Base-by-base conservation (phyloP, 2,329 filamentous ascomycete genomes). In the Cladosporium oxysporum region DNA sequence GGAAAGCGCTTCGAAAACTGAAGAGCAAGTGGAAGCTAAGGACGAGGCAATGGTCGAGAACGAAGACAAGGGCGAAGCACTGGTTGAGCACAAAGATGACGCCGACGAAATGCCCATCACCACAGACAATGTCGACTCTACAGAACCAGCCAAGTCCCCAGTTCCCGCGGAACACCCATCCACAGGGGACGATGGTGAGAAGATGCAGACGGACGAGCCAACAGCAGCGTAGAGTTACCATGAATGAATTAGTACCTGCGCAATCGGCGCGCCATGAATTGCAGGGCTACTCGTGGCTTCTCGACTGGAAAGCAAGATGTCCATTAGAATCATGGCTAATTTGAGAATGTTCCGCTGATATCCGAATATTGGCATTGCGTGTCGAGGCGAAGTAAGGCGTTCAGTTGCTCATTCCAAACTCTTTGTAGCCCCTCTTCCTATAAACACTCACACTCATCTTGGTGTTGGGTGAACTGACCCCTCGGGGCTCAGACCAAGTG, bases 121-220 rank as follows among this genome's bases (percentile, higher is more conserved):
- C 10, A 21, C 35, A 16, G 37, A 59, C 35, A 37, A 35, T n/a
- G 61, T 28, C 10, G n/a, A 57, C 6, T 37, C 35, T 47, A 31
- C 31, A 31, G 50, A 63, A 8, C 8, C 37, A 12, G 16, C 4
- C 35, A 41, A 53, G 31, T 23, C 47, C 10, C 47, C 47, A n/a
- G 8, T 16, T 23, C 8, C 49, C 23, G 28, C 26, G 14, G 61
- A 33, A 31, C 11, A 63, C 8, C 50, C 50, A 14, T n/a, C 61
- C 2, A 18, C 26, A 14, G 50, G 31, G 21, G 59, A 62, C 26
- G 59, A 52, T 14, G 23, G n/a, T 31, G 61, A 63, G 35, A 31
- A 57, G 41, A 47, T 57, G 50, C 61, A 63, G 50, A 63, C 35
- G 6, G 61, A 63, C 35, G 33, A 55, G 35, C 57, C 61, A 26